Evolutionary conservation across 441 rosid species (phyloP), one percentile per base, ranked within the genome.

Genomic region (Gossypium schwendimanii): DNA sequence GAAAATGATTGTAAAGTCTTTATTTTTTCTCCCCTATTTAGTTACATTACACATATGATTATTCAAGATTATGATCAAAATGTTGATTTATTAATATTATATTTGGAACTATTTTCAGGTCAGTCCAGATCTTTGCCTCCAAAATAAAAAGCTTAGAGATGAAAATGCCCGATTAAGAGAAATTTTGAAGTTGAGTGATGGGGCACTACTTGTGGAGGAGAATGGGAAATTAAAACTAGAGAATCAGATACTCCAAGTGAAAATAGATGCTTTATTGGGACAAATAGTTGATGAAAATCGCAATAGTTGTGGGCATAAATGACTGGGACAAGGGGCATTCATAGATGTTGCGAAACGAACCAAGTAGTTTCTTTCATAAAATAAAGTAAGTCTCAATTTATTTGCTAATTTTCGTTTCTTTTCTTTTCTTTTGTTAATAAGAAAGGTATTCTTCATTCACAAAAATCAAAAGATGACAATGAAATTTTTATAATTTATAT

Each of bases 251-350:
- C 68, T 61, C 2, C 6, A 60, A 60, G 47, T 60, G 47, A 28
- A 71, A 26, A 45, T 26, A 5, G 75, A 71, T 71, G 75, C 75
- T 47, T 28, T 71, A 60, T 44, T 66, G 20, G 67, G 44, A 23
- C 63, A 45, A 15, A 23, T 71, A 15, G n/a, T 59, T 47, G 8
- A 57, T 59, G 60, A 55, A 10, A 70, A n/a, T 20, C 2, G 18
- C 2, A 44, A 21, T 41, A 64, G 8, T 20, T 63, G 28, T 39
- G 17, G 9, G 17, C 50, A 18, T 39, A 39, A 63, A 10, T 63
- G 17, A 63, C 12, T 9, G 28, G 68, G 4, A 18, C 6, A 18
- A 63, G 10, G 15, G 0, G 52, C 52, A 39, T 18, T 39, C 28
- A 63, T 39, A 63, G 52, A 63, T 63, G 28, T 39, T n/a, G 10